These are phyloP conservation scores for Epichloe amarillans DNA, from an alignment of 2,329 filamentous ascomycete genomes.

Conservation along the genomic window DNA sequence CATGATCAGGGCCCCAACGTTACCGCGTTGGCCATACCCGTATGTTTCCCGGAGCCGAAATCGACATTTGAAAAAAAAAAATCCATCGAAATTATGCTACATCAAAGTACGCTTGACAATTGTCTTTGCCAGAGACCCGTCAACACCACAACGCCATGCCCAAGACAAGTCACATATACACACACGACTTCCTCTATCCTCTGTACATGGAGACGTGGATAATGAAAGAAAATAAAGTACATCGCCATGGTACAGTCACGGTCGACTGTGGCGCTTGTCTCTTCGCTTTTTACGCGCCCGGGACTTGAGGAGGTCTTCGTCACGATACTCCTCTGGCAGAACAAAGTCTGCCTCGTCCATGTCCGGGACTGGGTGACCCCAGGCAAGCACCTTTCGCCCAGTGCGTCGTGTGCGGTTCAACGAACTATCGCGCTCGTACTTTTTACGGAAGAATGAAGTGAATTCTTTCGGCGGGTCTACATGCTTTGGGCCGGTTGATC, in stretches of 20 bases:
- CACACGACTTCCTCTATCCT: neutral
- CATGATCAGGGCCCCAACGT: neutral
- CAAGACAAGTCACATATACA: neutral
- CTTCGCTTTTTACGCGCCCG: constrained; percentile 52
- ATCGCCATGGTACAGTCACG: constrained; percentile 13
- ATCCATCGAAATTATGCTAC: neutral
- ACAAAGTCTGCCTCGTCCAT: constrained; percentile 57
- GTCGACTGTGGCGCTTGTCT: constrained; percentile 38
- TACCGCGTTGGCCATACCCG: neutral
- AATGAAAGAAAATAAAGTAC: neutral
- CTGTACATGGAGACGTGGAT: neutral
- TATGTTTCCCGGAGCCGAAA: neutral
- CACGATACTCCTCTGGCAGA: constrained; percentile 51
- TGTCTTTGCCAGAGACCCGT: neutral
- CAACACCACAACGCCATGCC: constrained; percentile 4
- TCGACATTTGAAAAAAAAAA: neutral
- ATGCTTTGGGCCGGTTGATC: constrained; percentile 17
- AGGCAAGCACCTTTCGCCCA: constrained; percentile 59
- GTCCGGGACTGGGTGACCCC: constrained; percentile 71
- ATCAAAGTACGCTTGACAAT: neutral
- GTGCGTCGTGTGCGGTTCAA: constrained; percentile 59
- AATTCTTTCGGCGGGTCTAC: constrained; percentile 46
- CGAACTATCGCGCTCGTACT: constrained; percentile 65
- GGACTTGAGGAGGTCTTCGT: constrained; percentile 41
- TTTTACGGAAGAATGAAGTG: constrained; percentile 81